A percentile compares a stretch with the other conserved stretches of the same genome.
Evolutionary conservation across 768 basidiomycete genomes (phyloP).

Genomic region (Trametes cingulata): DNA sequence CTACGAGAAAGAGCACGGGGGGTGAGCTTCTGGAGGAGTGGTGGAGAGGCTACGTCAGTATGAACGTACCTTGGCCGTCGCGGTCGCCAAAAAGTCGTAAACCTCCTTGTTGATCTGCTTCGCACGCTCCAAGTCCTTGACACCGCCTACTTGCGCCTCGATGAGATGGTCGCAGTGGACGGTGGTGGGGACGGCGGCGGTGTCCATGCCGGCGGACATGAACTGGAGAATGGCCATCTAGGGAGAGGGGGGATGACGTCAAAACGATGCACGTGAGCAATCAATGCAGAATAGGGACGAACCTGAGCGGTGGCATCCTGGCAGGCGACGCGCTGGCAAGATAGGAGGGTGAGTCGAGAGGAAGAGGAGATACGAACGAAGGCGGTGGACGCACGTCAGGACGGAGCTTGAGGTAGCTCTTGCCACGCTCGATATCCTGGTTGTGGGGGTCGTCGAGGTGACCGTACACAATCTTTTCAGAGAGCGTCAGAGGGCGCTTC

Average conservation of each 20-base stretch:
- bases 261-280: conserved; percentile 20
- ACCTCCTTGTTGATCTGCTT: conserved; percentile 96
- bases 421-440: conserved; percentile 89
- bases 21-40: background rate
- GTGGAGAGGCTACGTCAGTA: background rate
- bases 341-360: background rate
- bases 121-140: conserved; percentile 90
- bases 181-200: conserved; percentile 95
- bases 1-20: conserved; percentile 37
- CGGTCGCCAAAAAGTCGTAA: conserved; percentile 98
- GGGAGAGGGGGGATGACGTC: conserved; percentile 36
- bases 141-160: conserved; percentile 94
- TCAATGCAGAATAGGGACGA: conserved; percentile 25
- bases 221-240: conserved; percentile 99
- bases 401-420: conserved; percentile 94
- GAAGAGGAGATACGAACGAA: background rate
- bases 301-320: conserved; percentile 91
- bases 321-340: conserved; percentile 76
- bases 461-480: conserved; percentile 97
- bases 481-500: conserved; percentile 86
- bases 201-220: conserved; percentile 99
- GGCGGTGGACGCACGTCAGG: conserved; percentile 80
- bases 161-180: conserved; percentile 99
- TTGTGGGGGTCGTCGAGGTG: conserved; percentile 93
- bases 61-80: conserved; percentile 77